Conservation (phyloP, 371 early-diverging fungal species). For the Actinomortierella ambigua region DNA sequence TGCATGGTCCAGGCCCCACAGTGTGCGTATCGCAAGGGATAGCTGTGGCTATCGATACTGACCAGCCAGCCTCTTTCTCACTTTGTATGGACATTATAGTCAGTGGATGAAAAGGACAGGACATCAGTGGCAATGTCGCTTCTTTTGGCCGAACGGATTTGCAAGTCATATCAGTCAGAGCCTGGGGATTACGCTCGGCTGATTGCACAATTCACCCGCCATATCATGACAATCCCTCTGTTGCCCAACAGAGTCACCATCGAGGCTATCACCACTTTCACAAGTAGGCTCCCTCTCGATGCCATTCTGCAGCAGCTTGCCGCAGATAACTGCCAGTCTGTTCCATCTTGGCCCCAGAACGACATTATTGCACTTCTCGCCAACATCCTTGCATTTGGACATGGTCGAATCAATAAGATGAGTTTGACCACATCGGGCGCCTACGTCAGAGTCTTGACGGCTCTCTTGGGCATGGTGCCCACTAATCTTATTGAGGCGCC, state of each 20-base stretch:
- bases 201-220: conserved; percentile 27
- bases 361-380: conserved; percentile 42
- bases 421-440: conserved; percentile 17
- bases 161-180: conserved; percentile 5
- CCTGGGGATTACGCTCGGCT: background rate
- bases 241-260: conserved; percentile 51
- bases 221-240: conserved; percentile 50
- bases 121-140: conserved; percentile 15
- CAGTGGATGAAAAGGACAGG: conserved; percentile 25
- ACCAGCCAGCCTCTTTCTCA: background rate
- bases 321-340: conserved; percentile 11
- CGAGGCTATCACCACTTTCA: conserved; percentile 42
- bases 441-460: conserved; percentile 25
- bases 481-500: conserved; percentile 16
- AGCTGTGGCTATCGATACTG: conserved; percentile 7
- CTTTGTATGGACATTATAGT: conserved; percentile 13
- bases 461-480: conserved; percentile 22
- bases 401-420: conserved; percentile 46
- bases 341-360: conserved; percentile 2
- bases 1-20: too few relatives aligned
- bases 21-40: too few relatives aligned
- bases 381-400: conserved; percentile 55
- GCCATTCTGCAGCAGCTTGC: conserved; percentile 37
- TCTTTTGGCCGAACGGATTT: conserved; percentile 21
- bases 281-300: conserved; percentile 48